A percentile compares a stretch with the other conserved stretches of the same genome.
These are phyloP conservation scores for Puccinia sorghi DNA, from an alignment of 1,284 basidiomycete species.

Conservation along the genomic window DNA sequence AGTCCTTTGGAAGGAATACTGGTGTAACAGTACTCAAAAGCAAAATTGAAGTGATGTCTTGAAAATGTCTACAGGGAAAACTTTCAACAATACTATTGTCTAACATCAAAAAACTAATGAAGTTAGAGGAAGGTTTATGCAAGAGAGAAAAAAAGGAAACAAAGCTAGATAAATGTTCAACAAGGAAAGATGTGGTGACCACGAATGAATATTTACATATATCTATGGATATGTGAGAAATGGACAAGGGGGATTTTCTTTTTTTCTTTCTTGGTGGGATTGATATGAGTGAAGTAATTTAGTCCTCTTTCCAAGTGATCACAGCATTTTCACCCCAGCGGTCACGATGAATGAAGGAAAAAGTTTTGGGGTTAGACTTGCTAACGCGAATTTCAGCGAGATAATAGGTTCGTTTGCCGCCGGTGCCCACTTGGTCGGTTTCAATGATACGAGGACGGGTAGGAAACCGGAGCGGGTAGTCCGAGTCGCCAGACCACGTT, in stretches of 20 bases:
- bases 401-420: slow-evolving; percentile 39
- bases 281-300: background rate
- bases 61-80: no score
- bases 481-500: slow-evolving; percentile 34
- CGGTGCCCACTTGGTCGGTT: slow-evolving; percentile 31
- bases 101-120: no score
- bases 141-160: background rate
- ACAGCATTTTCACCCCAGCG: slow-evolving; percentile 24
- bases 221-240: background rate
- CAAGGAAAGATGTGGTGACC: no score
- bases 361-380: background rate
- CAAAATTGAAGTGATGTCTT: no score
- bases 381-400: background rate
- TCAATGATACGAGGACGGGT: slow-evolving; percentile 22
- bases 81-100: no score
- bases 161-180: no score
- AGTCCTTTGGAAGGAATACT: no score
- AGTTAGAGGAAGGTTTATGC: background rate
- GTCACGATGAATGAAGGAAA: slow-evolving; percentile 31
- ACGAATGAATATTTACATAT: no score
- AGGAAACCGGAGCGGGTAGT: slow-evolving; percentile 19
- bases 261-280: background rate
- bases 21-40: no score
- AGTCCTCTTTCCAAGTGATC: slow-evolving; percentile 25
- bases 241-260: background rate